Conservation (phyloP, 2,329 filamentous ascomycete genomes). For the Plenodomus tracheiphilus region DNA sequence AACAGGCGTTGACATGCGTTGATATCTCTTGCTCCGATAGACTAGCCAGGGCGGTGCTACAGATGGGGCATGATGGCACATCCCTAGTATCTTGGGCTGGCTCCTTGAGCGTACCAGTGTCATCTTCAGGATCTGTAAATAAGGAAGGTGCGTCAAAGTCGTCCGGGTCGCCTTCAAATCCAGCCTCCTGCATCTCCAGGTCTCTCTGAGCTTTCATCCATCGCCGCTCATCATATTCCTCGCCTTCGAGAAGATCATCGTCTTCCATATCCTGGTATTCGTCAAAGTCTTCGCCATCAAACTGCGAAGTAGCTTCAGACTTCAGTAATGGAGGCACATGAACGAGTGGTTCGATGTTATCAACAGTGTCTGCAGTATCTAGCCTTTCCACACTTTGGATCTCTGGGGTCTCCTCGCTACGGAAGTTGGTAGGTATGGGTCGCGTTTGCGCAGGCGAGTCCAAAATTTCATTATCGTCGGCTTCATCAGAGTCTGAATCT, state of each 20-base stretch:
- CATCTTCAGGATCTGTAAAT: constrained; percentile 33
- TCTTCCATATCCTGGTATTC: constrained; percentile 64
- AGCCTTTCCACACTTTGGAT: constrained; percentile 28
- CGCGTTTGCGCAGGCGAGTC: constrained; percentile 12
- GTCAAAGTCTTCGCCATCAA: constrained; percentile 53
- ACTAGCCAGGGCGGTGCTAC: constrained; percentile 65
- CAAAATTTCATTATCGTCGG: constrained; percentile 50
- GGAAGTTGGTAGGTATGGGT: constrained; percentile 26
- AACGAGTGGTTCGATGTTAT: constrained; percentile 7
- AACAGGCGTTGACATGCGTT: constrained; percentile 87
- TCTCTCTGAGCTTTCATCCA: constrained; percentile 74
- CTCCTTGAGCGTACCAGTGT: constrained; percentile 1
- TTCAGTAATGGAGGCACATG: constrained; percentile 39
- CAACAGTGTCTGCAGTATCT: constrained; percentile 4
- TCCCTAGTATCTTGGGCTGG: constrained; percentile 20
- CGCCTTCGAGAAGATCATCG: constrained; percentile 59
- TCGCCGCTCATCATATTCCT: constrained; percentile 56
- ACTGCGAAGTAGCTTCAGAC: constrained; percentile 53
- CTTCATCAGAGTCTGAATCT: constrained; percentile 67
- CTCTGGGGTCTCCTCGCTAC: constrained; percentile 12
- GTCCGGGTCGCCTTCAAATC: constrained; percentile 47
- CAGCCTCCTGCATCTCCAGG: constrained; percentile 56
- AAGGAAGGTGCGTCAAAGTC: constrained; percentile 55
- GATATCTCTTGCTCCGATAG: constrained; percentile 66
- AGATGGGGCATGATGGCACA: constrained; percentile 71